Evolutionary conservation across 495 filamentous ascomycete genomes (phyloP), one percentile per base, ranked within the genome.

Genomic region (Lophiostoma macrostomum): DNA sequence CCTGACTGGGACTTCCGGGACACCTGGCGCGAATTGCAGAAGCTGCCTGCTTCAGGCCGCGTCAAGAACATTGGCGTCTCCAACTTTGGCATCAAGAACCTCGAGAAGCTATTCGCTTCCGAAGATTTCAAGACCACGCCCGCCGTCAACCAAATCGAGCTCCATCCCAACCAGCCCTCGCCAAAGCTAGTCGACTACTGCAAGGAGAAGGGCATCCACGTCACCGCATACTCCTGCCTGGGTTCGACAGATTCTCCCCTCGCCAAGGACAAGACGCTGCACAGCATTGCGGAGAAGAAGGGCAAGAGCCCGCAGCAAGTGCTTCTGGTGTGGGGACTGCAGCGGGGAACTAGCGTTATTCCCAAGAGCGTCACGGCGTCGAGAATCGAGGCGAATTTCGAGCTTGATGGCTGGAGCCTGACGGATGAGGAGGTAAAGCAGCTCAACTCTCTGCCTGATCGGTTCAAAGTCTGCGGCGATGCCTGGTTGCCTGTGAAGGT

Each of bases 121-220:
- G 76, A 80, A 47, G 75, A 67, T 59, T 71, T 57, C 55, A 71
- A 71, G 79, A 85, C 82, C 59, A 75, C 85, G 40, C 90, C 90
- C 12, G 85, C 86, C 8, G 88, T 91, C 57, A 94, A 95, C 78
- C 89, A 95, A 74, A 84, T 95, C 66, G 90, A 96, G 43, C 60
- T 66, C 4, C 63, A 66, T 31, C 64, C 61, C 22, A 64, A 64
- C 62, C 38, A 54, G 49, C 62, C 61, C 0, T 64, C 61, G 48
- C 87, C 87, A 19, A 90, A 90, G 73, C 78, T 93, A 28, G 75
- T 91, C 24, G 82, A 82, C 31, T 91, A 85, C 63, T 68, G 65
- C 67, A 68, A 69, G 54, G 42, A 60, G 35, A 70, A 72, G 60
- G 66, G 60, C 58, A 72, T 72, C 53, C 70, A 71, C 67, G 57